These are phyloP conservation scores for Ligustrum vulgare DNA, from an alignment of 257 asterid species.

Conservation along the genomic window DNA sequence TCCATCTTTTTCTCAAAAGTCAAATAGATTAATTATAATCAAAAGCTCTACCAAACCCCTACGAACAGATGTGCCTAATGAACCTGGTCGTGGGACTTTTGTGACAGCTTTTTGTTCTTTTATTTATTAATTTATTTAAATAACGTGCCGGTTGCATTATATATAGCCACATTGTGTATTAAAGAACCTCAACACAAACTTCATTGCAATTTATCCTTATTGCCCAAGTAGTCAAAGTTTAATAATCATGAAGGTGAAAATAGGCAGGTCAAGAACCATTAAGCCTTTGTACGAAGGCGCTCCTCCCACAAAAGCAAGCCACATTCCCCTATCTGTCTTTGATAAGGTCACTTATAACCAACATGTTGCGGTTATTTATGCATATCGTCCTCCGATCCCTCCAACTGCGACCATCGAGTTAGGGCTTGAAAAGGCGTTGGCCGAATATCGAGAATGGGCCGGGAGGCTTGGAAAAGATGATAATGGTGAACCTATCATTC, in stretches of 20 bases:
- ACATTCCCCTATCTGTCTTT: constrained; percentile 62
- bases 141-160: constrained; percentile 10
- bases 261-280: constrained; percentile 57
- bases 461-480: constrained; percentile 63
- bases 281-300: constrained; percentile 60
- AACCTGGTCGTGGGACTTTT: constrained; percentile 23
- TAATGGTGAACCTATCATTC: constrained; percentile 43
- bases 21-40: constrained; percentile 13
- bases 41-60: constrained; percentile 24
- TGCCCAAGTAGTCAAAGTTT: neutral
- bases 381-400: constrained; percentile 76
- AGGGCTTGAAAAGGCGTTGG: constrained; percentile 64
- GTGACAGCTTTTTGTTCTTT: neutral
- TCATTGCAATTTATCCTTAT: neutral
- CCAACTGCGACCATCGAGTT: constrained; percentile 44
- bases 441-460: constrained; percentile 69
- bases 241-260: constrained; percentile 51
- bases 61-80: constrained; percentile 18
- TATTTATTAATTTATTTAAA: neutral
- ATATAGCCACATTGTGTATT: constrained; percentile 28
- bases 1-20: constrained; percentile 16
- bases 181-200: constrained; percentile 25
- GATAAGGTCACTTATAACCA: constrained; percentile 66
- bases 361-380: constrained; percentile 73
- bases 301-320: constrained; percentile 36